Evolutionary conservation across 805 yeast species (phyloP).

Genomic region (Lachancea meyersii): DNA sequence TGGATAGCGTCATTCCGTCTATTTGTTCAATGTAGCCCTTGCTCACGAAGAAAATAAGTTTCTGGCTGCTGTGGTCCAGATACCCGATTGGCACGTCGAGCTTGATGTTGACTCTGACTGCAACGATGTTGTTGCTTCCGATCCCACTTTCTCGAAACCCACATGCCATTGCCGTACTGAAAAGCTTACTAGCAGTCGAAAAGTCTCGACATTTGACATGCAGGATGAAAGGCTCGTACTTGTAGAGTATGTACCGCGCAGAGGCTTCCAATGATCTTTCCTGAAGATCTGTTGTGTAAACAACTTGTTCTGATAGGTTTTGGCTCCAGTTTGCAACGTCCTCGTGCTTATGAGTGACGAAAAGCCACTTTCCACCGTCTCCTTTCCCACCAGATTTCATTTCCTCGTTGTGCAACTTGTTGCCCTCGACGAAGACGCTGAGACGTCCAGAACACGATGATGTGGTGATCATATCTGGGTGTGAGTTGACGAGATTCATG

Average conservation of each 20-base stretch:
- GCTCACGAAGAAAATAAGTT: slow-evolving; percentile 42
- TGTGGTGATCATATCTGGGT: slow-evolving; percentile 70
- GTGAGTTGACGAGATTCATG: slow-evolving; percentile 58
- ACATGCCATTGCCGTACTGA: slow-evolving; percentile 69
- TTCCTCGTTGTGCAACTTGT: slow-evolving; percentile 34
- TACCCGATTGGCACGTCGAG: slow-evolving; percentile 75
- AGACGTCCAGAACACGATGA: slow-evolving; percentile 87
- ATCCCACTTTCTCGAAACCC: slow-evolving; percentile 88
- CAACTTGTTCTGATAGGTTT: slow-evolving; percentile 18
- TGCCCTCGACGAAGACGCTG: slow-evolving; percentile 75
- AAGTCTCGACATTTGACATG: slow-evolving; percentile 73
- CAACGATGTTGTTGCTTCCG: slow-evolving; percentile 72
- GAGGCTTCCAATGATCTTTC: slow-evolving; percentile 8
- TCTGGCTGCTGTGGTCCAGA: slow-evolving; percentile 30
- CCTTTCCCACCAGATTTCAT: slow-evolving; percentile 74
- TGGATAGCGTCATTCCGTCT: slow-evolving; percentile 49
- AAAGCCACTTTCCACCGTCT: slow-evolving; percentile 77
- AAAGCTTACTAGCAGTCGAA: slow-evolving; percentile 52
- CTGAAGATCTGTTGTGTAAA: slow-evolving; percentile 2
- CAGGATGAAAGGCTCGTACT: slow-evolving; percentile 78
- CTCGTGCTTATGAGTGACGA: slow-evolving; percentile 60
- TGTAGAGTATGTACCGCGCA: slow-evolving; percentile 59
- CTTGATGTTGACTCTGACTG: slow-evolving; percentile 59
- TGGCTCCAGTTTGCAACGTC: slow-evolving; percentile 47
- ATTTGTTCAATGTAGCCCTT: slow-evolving; percentile 46